phyloP scores from a whole-genome alignment of 2,329 filamentous ascomycete genomes.

The Ceratocystis harringtonii region DNA sequence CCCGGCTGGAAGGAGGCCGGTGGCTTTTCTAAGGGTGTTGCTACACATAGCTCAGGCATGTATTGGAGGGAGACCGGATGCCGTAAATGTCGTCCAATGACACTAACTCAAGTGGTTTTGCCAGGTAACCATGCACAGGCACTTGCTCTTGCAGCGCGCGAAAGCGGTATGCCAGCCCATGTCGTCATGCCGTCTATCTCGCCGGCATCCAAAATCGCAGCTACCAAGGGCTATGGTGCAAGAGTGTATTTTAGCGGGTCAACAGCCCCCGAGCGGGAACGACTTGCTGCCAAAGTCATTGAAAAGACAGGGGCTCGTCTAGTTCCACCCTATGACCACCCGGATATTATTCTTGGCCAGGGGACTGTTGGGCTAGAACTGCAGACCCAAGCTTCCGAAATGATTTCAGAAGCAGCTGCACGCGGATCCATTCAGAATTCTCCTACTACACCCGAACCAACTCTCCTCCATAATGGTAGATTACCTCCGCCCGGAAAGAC shows the following conservation, averaged over 20 bases:
- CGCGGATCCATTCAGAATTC: slow-evolving; percentile 10
- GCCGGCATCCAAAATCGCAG: slow-evolving; percentile 73
- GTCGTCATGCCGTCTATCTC: slow-evolving; percentile 89
- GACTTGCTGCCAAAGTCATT: slow-evolving; percentile 54
- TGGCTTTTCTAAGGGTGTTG: slow-evolving; percentile 52
- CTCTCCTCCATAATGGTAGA: slow-evolving; percentile 11
- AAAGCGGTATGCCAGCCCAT: slow-evolving; percentile 59
- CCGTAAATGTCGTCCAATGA: neutral
- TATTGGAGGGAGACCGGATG: neutral
- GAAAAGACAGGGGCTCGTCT: slow-evolving; percentile 58
- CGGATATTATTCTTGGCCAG: slow-evolving; percentile 81
- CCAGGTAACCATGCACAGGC: slow-evolving; percentile 90
- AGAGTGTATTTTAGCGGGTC: slow-evolving; percentile 67
- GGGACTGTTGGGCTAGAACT: slow-evolving; percentile 81
- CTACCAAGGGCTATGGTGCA: slow-evolving; percentile 63
- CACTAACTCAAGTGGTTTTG: neutral
- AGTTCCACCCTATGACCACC: slow-evolving; percentile 84
- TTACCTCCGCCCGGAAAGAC: slow-evolving; percentile 17
- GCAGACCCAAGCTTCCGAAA: slow-evolving; percentile 50
- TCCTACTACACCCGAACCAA: neutral
- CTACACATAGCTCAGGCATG: slow-evolving; percentile 77
- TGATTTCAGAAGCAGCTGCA: slow-evolving; percentile 28
- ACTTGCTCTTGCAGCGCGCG: slow-evolving; percentile 66
- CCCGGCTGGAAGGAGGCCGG: slow-evolving; percentile 45
- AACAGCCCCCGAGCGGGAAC: slow-evolving; percentile 68